A percentile compares a stretch with the other conserved stretches of the same genome.
Evolutionary conservation across 1,284 basidiomycete species (phyloP).

Genomic region (Ceratobasidium sp.): DNA sequence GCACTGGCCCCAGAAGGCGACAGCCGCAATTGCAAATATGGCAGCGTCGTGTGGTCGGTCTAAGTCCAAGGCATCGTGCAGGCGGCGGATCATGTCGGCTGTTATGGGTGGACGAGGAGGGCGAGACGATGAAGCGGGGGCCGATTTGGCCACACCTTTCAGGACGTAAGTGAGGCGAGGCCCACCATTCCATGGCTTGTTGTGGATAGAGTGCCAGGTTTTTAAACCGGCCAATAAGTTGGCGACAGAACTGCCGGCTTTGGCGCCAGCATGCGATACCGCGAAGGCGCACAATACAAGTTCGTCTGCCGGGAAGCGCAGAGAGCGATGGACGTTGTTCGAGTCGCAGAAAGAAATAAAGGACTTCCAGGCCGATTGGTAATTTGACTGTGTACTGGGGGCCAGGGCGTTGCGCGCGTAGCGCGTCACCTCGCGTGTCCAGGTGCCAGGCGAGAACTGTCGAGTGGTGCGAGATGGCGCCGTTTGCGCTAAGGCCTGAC

Average conservation of each 20-base stretch:
- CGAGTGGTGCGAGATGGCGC: too few relatives aligned
- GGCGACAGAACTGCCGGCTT: slow-evolving; percentile 49
- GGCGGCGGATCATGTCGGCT: background rate
- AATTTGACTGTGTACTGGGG: background rate
- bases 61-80: slow-evolving; percentile 10
- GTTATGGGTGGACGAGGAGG: slow-evolving; percentile 2
- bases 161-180: slow-evolving; percentile 51
- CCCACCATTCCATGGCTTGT: slow-evolving; percentile 52
- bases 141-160: slow-evolving; percentile 51
- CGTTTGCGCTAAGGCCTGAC: too few relatives aligned
- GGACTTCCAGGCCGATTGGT: background rate
- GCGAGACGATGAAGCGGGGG: slow-evolving; percentile 50
- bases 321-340: slow-evolving; percentile 46
- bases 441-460: too few relatives aligned
- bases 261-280: slow-evolving; percentile 49
- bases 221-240: slow-evolving; percentile 51
- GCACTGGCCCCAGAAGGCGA: slow-evolving; percentile 44
- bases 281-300: slow-evolving; percentile 54
- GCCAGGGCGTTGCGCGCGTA: background rate
- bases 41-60: slow-evolving; percentile 23
- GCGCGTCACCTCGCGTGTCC: background rate
- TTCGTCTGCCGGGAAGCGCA: slow-evolving; percentile 54
- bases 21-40: background rate
- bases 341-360: slow-evolving; percentile 43
- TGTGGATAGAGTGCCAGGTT: slow-evolving; percentile 55